Percentiles rank a stretch among this genome's conserved stretches.
Evolutionary conservation across 2,329 filamentous ascomycete genomes (phyloP).

Genomic region (Colletotrichum eremochloae): DNA sequence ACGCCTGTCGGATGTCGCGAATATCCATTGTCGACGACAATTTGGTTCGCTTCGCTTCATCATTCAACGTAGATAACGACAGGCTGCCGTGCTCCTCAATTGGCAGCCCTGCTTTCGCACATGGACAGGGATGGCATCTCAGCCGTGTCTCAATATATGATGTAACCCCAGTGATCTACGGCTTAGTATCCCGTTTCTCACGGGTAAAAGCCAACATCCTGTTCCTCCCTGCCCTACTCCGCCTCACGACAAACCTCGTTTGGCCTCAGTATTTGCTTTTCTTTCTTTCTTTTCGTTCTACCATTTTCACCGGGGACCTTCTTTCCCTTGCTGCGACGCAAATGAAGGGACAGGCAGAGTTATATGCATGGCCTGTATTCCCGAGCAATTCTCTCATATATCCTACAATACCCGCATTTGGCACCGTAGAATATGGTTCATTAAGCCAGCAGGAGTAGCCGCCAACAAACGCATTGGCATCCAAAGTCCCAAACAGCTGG

Average conservation of each 20-base stretch:
- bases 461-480: background rate
- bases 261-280: conserved; percentile 13
- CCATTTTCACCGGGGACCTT: background rate
- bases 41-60: background rate
- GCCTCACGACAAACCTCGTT: conserved; percentile 18
- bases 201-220: conserved; percentile 15
- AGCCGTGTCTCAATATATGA: conserved; percentile 36
- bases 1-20: background rate
- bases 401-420: conserved; percentile 1
- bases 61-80: background rate
- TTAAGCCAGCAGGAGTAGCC: conserved; percentile 36
- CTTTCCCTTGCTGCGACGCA: conserved; percentile 4
- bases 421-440: background rate
- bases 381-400: background rate
- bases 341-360: background rate
- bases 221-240: conserved; percentile 5
- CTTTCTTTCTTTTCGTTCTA: background rate
- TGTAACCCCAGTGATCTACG: conserved; percentile 26
- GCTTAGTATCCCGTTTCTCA: conserved; percentile 17
- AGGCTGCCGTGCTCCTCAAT: background rate
- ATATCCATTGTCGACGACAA: background rate
- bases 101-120: conserved; percentile 22
- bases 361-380: background rate
- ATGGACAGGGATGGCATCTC: conserved; percentile 23
- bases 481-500: conserved; percentile 19